Conservation (phyloP, 75 land plant species). For the Cryptomeria japonica region DNA sequence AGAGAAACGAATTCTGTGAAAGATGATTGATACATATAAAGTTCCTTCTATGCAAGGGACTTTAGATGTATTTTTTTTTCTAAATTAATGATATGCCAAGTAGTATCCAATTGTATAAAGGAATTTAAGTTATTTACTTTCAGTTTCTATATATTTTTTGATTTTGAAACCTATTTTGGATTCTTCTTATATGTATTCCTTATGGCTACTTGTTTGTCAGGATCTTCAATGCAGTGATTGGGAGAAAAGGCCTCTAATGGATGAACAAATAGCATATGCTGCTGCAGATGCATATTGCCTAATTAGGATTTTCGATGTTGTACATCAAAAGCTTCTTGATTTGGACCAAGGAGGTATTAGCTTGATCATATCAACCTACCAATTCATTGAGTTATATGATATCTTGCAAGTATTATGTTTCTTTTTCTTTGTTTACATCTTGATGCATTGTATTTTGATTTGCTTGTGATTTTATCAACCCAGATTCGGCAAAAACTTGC, state of each 20-base stretch:
- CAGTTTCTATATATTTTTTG: not conserved
- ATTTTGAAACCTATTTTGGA: not conserved
- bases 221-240: constrained; percentile 98
- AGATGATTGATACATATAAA: not conserved
- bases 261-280: constrained; percentile 87
- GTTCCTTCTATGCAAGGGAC: not conserved
- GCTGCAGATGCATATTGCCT: constrained; percentile 95
- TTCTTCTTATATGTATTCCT: not conserved
- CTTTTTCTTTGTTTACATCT: not conserved
- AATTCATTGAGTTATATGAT: not conserved
- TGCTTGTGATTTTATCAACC: not conserved
- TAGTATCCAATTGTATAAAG: not conserved
- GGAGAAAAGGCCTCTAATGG: constrained; percentile 86
- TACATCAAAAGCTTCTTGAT: constrained; percentile 25
- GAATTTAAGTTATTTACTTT: not conserved
- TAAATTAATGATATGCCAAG: not conserved
- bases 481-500: no score
- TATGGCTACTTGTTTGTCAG: constrained; percentile 28
- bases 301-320: constrained; percentile 62
- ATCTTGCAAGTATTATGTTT: not conserved
- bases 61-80: not conserved
- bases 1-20: not conserved
- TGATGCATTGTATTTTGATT: not conserved
- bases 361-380: not conserved
- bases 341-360: not conserved